phyloP scores from a whole-genome alignment of 257 asterid species.

The Vinca minor region DNA sequence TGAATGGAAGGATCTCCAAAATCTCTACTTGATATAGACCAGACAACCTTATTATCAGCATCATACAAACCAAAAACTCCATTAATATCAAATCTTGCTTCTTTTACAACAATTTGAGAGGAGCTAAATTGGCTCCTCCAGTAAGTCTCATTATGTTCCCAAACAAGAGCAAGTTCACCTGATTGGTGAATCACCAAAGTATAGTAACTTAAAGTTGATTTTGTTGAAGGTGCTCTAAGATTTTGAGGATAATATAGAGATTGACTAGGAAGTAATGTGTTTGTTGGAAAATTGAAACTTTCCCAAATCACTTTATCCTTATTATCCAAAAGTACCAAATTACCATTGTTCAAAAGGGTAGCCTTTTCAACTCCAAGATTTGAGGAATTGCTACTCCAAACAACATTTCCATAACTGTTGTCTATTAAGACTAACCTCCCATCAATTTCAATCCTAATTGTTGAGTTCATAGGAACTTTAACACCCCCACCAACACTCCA shows the following conservation, averaged over 20 bases:
- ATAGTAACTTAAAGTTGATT: slow-evolving; percentile 45
- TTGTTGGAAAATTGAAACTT: slow-evolving; percentile 49
- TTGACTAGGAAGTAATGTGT: slow-evolving; percentile 54
- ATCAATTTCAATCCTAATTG: slow-evolving; percentile 43
- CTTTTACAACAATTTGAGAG: slow-evolving; percentile 14
- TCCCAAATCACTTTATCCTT: slow-evolving; percentile 48
- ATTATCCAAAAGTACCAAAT: slow-evolving; percentile 40
- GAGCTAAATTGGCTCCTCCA: slow-evolving; percentile 46
- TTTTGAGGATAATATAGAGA: slow-evolving; percentile 43
- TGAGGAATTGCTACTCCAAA: slow-evolving; percentile 62
- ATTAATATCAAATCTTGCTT: slow-evolving; percentile 34
- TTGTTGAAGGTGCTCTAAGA: slow-evolving; percentile 47
- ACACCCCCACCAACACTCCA: slow-evolving; percentile 63
- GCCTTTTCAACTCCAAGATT: slow-evolving; percentile 46
- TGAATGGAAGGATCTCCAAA: slow-evolving; percentile 39
- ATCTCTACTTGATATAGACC: slow-evolving; percentile 54
- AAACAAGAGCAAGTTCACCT: slow-evolving; percentile 46
- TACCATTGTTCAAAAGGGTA: slow-evolving; percentile 51
- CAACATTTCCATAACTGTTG: slow-evolving; percentile 29
- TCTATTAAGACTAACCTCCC: slow-evolving; percentile 48
- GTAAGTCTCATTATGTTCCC: slow-evolving; percentile 73
- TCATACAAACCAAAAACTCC: slow-evolving; percentile 51
- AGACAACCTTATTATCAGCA: slow-evolving; percentile 25
- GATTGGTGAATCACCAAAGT: slow-evolving; percentile 30
- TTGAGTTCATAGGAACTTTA: slow-evolving; percentile 44